Percentiles rank a stretch among this genome's conserved stretches.
Conservation (phyloP, 495 filamentous ascomycete species). For the Trichoderma asperelloides region DNA sequence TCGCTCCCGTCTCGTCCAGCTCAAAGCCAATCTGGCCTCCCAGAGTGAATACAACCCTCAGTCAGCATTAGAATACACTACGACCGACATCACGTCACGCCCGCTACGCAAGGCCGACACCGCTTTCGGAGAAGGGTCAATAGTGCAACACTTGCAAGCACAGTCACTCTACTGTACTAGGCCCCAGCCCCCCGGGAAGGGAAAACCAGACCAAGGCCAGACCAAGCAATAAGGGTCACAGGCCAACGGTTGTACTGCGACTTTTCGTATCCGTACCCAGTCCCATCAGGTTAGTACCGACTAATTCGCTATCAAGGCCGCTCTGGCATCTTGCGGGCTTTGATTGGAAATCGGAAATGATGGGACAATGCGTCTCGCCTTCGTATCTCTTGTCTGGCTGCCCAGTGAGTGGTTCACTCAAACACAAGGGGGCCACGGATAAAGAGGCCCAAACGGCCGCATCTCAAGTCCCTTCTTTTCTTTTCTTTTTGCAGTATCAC, state of each 20-base stretch:
- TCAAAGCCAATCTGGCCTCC: too few species aligned
- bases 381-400: neutral
- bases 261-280: neutral
- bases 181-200: neutral
- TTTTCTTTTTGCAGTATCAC: too few species aligned
- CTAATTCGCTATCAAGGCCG: too few species aligned
- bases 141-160: neutral
- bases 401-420: neutral
- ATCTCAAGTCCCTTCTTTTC: neutral
- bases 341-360: slow-evolving; percentile 2
- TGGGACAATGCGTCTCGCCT: neutral
- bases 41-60: too few species aligned
- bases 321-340: neutral
- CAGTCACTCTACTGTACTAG: too few species aligned
- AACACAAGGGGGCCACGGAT: too few species aligned
- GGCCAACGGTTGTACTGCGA: neutral
- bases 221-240: neutral
- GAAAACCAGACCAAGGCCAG: neutral
- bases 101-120: neutral
- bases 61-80: too few species aligned
- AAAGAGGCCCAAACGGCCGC: neutral
- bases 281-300: neutral
- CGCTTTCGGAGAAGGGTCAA: neutral
- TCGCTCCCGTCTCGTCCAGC: too few species aligned
- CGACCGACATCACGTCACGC: neutral